Evolutionary conservation across 768 basidiomycete species (phyloP).

Genomic region (Tubosaeta sp.): DNA sequence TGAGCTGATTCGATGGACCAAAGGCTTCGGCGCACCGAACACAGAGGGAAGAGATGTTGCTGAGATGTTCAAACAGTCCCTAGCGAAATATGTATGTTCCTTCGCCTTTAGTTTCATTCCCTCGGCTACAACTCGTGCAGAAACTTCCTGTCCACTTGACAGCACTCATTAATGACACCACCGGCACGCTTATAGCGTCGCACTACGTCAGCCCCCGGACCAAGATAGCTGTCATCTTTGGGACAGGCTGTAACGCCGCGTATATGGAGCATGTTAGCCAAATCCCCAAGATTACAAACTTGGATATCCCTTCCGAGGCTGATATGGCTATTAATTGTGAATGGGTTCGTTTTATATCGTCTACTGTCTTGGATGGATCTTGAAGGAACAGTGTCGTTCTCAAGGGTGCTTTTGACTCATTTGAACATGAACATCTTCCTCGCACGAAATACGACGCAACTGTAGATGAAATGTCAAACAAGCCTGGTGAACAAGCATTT

Average conservation of each 20-base stretch:
- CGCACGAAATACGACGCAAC: constrained; percentile 90
- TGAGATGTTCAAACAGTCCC: constrained; percentile 83
- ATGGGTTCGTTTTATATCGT: constrained; percentile 56
- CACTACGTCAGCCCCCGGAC: constrained; percentile 90
- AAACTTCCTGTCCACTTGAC: constrained; percentile 79
- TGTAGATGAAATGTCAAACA: constrained; percentile 94
- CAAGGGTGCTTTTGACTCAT: constrained; percentile 96
- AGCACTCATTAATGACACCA: constrained; percentile 96
- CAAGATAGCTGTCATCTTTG: constrained; percentile 94
- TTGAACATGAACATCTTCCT: constrained; percentile 90
- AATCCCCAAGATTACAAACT: constrained; percentile 77
- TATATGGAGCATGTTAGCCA: constrained; percentile 90
- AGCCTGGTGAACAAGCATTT: constrained; percentile 92
- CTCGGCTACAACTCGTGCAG: constrained; percentile 34
- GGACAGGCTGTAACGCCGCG: constrained; percentile 97
- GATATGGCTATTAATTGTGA: constrained; percentile 97
- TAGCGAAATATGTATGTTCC: constrained; percentile 66
- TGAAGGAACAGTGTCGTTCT: neutral
- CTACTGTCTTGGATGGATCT: neutral
- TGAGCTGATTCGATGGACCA: constrained; percentile 97
- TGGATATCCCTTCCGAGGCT: constrained; percentile 61
- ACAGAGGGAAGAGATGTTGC: constrained; percentile 93
- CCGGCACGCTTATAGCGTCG: constrained; percentile 95
- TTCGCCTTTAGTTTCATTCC: neutral
- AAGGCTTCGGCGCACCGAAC: constrained; percentile 90